Base-by-base conservation (phyloP, 257 asterid species). In the Verbascum thapsus region DNA sequence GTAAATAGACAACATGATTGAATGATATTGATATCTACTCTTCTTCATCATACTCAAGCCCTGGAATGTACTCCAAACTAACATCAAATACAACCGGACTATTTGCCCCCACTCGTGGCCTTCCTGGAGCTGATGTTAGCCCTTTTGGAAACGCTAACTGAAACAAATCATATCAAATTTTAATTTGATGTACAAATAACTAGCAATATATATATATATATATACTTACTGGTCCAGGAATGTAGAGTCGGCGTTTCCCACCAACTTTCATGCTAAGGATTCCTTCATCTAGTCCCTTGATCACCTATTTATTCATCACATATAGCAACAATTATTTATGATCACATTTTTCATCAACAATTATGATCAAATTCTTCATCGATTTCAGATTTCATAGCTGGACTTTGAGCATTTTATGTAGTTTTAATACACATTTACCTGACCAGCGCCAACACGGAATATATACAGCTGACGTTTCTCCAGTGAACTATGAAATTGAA, bases 231-330 rank as follows among this genome's bases (percentile, higher is more conserved):
- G 90, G 78, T 72, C 98, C 98, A 0, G 97, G 98, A 54, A 92
- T 81, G 79, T 80, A 92, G 68, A 92, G 73, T 63, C 98, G 80
- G 9, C 98, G 95, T 76, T 80, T 85, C 57, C 97, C 98, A 61
- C 98, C 98, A 20, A 71, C 89, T 81, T 86, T 92, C 98, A 92
- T 92, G 81, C 83, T 84, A 53, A 92, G 81, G 59, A 92, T 74
- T 53, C 97, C 98, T 81, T 92, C 98, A 34, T 92, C 98, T n/a
- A 92, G 82, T 58, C 98, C 98, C 83, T 92, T 92, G 70, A 92
- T 76, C 23, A 91, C 96, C 98, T 88, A 57, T 64, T 47, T 88
- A 57, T 64, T 47, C 67, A 30, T 62, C 26, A 18, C 64, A 51
- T 53, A 19, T 49, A 26, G 2, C n/a, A n/a, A n/a, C n/a, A n/a